Conservation (phyloP, 306 rosid genomes). For the Begonia peltatifolia region DNA sequence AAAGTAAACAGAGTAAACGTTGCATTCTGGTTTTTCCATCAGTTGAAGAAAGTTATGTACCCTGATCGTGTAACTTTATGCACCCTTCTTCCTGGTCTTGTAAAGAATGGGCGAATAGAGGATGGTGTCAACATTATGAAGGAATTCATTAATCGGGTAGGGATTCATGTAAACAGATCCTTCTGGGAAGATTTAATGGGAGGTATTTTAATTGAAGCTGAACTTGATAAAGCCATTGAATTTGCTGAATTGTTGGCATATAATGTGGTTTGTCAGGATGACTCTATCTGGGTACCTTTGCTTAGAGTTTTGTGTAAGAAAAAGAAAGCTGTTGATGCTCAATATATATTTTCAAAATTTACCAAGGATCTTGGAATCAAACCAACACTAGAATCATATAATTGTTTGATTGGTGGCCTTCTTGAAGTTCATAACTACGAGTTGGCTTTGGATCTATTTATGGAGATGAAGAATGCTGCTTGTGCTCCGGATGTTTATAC, state of each 20-base stretch:
- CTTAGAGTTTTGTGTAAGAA: constrained; percentile 45
- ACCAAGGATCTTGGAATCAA: constrained; percentile 40
- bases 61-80: constrained; percentile 78
- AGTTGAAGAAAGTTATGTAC: constrained; percentile 71
- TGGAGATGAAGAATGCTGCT: constrained; percentile 63
- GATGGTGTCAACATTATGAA: constrained; percentile 49
- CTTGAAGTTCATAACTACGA: constrained; percentile 29
- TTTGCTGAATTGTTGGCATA: constrained; percentile 58
- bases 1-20: constrained; percentile 43
- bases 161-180: constrained; percentile 24
- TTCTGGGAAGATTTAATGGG: constrained; percentile 77
- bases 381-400: constrained; percentile 58
- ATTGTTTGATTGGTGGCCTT: constrained; percentile 71
- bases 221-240: constrained; percentile 34
- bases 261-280: constrained; percentile 46
- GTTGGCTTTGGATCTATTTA: constrained; percentile 51
- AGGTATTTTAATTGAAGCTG: constrained; percentile 51
- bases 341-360: constrained; percentile 48
- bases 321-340: constrained; percentile 52
- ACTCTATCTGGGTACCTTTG: constrained; percentile 47
- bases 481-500: constrained; percentile 70
- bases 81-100: constrained; percentile 76
- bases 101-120: constrained; percentile 37
- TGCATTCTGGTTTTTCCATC: constrained; percentile 93
- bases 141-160: constrained; percentile 35